Base-by-base conservation (phyloP, 176 grass and related monocot species). In the Avena atlantica region DNA sequence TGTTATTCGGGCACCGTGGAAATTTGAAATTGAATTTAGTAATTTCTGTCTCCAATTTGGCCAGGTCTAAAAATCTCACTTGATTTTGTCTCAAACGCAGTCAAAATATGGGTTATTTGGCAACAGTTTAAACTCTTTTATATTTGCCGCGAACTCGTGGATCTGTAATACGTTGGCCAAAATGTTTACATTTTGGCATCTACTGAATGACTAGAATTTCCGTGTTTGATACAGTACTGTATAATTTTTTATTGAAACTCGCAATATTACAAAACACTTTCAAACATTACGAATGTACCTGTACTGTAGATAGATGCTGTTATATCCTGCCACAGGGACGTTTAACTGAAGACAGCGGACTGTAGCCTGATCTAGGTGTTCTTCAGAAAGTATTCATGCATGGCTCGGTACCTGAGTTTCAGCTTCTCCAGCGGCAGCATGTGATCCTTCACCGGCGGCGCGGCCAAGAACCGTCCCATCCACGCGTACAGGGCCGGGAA, bases 401-500 rank as follows among this genome's bases (percentile, higher is more conserved):
- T 24, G 1, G 86, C 75, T 24, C 4, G 84, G 14, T 24, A 89
- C 74, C 74, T 89, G 23, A 10, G 60, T 50, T 50, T 50, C 80
- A 92, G 52, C 60, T 55, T 76, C 29, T 89, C 91, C 69, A 78
- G 0, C 2, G 65, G 70, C 13, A 87, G 91, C 65, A 76, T 70
- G 23, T 85, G 77, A 15, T 34, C 87, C 62, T 68, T 86, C 4
- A 89, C 59, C 17, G 60, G 58, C 24, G 74, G 79, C 59, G 80
- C 83, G 66, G 14, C 50, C 21, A 70, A 60, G 79, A 92, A 89
- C 1, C 62, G 81, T 19, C 21, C 37, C 79, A 87, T 92, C 91
- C 91, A 89, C 36, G 58, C 51, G 11, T 60, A 44, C 40, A 92
- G 74, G 1, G 8, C 53, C 9, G 91, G 80, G 50, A 86, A 24